Base-by-base conservation (phyloP, 345 rosid genomes). In the Hibiscus tridactylites region DNA sequence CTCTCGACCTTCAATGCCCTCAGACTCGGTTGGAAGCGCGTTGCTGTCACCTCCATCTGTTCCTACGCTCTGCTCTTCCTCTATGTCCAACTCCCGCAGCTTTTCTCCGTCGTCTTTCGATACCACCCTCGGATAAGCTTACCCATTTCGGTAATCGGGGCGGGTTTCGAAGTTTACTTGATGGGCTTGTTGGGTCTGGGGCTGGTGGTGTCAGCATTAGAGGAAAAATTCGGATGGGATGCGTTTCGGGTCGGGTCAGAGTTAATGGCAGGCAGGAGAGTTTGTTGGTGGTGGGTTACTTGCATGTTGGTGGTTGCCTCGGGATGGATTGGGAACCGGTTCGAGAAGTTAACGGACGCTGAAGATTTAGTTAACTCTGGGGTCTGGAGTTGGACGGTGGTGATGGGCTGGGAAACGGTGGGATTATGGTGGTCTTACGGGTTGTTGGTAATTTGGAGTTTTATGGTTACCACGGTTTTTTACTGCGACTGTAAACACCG, bases 161-260 rank as follows among this genome's bases (percentile, higher is more conserved):
- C 71, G 6, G 79, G 74, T 26, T 0, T 85, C 15, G 92, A 89
- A 80, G 68, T 89, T 11, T 86, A 88, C 77, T 12, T 93, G 13
- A 87, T 86, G 86, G 87, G 87, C 12, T 86, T 87, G 44, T 37
- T 85, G 68, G 88, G 89, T 19, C 39, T 88, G 75, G 90, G 82
- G 0, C 70, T 93, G 57, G 91, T 86, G 60, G 91, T 82, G 47
- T 87, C 97, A 50, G 80, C 85, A 4, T 11, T 83, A 70, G 98
- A 93, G 83, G 84, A 74, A 24, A 74, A 78, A 29, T 80, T 70
- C 52, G 97, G 96, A 21, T 88, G 83, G 75, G 89, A 79, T 1
- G 97, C 97, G 1, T 70, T 93, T 26, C 74, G 80, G 60, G 73
- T 70, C 50, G 96, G 91, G 66, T 79, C 52, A 8, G 63, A 50